Percentiles rank a stretch among this genome's conserved stretches.
Evolutionary conservation across 2,329 filamentous ascomycete species (phyloP).

Genomic region (Monilinia polystroma): DNA sequence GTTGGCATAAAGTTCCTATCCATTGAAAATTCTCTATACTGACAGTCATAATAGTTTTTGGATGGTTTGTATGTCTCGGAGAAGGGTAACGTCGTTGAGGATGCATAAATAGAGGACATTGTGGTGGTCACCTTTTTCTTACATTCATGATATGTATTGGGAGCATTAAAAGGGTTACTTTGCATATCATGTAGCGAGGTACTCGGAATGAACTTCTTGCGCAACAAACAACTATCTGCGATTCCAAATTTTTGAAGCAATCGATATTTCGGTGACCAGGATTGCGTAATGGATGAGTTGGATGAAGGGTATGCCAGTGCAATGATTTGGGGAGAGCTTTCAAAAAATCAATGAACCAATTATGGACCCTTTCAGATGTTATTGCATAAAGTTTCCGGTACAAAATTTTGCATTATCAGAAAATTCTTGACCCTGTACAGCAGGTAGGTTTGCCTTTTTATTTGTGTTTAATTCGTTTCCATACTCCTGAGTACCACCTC

Average conservation of each 20-base stretch:
- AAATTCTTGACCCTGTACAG: background rate
- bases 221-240: slow-evolving; percentile 21
- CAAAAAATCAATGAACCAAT: slow-evolving; percentile 18
- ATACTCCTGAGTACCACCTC: background rate
- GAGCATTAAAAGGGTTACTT: slow-evolving; percentile 34
- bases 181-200: slow-evolving; percentile 41
- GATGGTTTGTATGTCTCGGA: slow-evolving; percentile 99
- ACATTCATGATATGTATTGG: slow-evolving; percentile 34
- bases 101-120: slow-evolving; percentile 38
- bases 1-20: slow-evolving; percentile 47
- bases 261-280: slow-evolving; percentile 15
- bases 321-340: slow-evolving; percentile 13
- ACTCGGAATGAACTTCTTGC: slow-evolving; percentile 40
- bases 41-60: slow-evolving; percentile 69
- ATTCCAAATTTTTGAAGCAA: slow-evolving; percentile 19
- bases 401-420: background rate
- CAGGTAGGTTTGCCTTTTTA: background rate
- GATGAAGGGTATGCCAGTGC: slow-evolving; percentile 14
- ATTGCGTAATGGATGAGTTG: slow-evolving; percentile 12
- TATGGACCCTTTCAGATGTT: slow-evolving; percentile 5
- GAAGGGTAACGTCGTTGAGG: slow-evolving; percentile 89
- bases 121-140: slow-evolving; percentile 29
- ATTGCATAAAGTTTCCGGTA: background rate
- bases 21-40: background rate
- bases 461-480: background rate